Conservation (phyloP, 305 asterid species). For the Fraxinus latifolia region DNA sequence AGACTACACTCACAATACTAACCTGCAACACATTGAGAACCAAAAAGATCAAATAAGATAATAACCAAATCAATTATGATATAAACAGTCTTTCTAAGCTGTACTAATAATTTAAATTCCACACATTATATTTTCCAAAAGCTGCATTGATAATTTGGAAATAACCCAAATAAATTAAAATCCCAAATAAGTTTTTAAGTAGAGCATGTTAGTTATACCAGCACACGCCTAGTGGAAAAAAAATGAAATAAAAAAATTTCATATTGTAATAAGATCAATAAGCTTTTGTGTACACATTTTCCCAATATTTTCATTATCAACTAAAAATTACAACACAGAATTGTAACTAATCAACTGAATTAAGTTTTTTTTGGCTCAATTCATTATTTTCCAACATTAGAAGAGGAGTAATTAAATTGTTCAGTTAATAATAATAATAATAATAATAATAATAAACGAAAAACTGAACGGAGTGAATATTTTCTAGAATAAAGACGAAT, state of each 20-base stretch:
- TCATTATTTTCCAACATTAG: not conserved
- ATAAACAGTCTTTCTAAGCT: not conserved
- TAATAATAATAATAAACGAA: not conserved
- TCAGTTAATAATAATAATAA: slow-evolving; percentile 7
- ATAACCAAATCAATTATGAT: not conserved
- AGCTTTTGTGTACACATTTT: slow-evolving; percentile 2
- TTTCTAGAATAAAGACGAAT: not conserved
- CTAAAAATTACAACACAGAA: not conserved
- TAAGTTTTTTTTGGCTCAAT: not conserved
- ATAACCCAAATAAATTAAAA: not conserved
- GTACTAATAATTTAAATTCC: not conserved
- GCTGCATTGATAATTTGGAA: not conserved
- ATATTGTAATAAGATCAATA: slow-evolving; percentile 11
- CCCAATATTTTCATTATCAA: not conserved
- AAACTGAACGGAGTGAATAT: not conserved
- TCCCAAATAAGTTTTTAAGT: not conserved
- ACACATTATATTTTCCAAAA: not conserved
- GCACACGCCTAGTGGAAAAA: not conserved
- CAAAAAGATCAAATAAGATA: slow-evolving; percentile 13
- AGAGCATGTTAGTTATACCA: not conserved
- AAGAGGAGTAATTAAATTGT: slow-evolving; percentile 3
- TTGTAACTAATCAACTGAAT: not conserved
- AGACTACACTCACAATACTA: slow-evolving; percentile 88
- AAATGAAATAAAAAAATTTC: not conserved
- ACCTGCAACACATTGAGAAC: slow-evolving; percentile 54